Base-by-base conservation (phyloP, 352 stramenopile species). In the Phytophthora cryptogea region DNA sequence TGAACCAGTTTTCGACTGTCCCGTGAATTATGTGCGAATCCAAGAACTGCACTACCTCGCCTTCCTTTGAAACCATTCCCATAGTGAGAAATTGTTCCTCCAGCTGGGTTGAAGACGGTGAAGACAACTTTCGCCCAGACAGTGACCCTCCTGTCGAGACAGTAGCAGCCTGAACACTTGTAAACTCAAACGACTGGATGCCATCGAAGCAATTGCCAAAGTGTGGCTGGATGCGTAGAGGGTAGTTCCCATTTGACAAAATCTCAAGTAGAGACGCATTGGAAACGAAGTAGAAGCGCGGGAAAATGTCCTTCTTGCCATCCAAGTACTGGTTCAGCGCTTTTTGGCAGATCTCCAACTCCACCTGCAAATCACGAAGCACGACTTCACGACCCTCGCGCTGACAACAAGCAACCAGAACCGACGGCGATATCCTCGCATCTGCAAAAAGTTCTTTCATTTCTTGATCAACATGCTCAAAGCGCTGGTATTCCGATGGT, bases 221-320 rank as follows among this genome's bases (percentile, higher is more conserved):
- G 59, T 97, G 90, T 9, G 87, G 86, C 63, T 95, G 79, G 16
- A 98, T 80, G 7, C 89, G 87, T 3, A 85, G 80, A 8, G 92
- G 92, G 2, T 68, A 59, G 43, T 94, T 98, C 5, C 95, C 95
- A 69, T 98, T 98, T 7, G 86, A 97, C 30, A 99, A 70, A 57
- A 99, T 98, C 54, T 98, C 94, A 3, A 98, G 81, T 28, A 99
- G 63, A 20, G 91, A 94, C 14, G 96, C 88, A 23, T 97, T 97
- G 10, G 92, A 98, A 31, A 98, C 91, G 57, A 99, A 99, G 58
- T 99, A 98, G 61, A 99, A 99, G n/a, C 94, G 78, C 10, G 95
- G 90, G 48, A 98, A 97, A 5, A 97, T 91, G 51, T 98, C 97
- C 69, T 98, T 98, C 74, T 99, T 99, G 44, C 92, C 91, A 47